These are phyloP conservation scores for Leccinum barrowsii DNA, from an alignment of 768 basidiomycete species.

Conservation along the genomic window DNA sequence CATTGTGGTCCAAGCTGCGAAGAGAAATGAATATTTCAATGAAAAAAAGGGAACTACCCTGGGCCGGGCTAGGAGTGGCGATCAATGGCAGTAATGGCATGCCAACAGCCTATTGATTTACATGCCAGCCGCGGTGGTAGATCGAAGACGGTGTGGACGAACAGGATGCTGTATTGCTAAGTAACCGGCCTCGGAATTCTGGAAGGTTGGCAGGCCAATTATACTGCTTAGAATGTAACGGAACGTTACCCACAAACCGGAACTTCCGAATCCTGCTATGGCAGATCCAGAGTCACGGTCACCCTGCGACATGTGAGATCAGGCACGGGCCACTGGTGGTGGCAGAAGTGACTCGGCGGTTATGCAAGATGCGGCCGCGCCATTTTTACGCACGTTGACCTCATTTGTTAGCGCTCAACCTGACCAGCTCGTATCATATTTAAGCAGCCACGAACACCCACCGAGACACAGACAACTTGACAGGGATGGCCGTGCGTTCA, in stretches of 20 bases:
- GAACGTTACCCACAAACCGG: background rate
- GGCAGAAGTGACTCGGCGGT: background rate
- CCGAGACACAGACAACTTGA: background rate
- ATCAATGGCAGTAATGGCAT: background rate
- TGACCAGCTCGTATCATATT: constrained; percentile 3
- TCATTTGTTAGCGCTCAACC: constrained; percentile 3
- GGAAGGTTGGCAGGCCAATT: background rate
- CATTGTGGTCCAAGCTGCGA: background rate
- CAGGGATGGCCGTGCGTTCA: constrained; percentile 5
- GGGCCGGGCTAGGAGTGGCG: background rate
- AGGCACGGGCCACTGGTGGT: constrained; percentile 2
- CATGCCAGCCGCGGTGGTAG: background rate
- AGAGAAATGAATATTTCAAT: background rate
- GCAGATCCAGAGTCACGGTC: background rate
- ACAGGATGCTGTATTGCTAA: background rate
- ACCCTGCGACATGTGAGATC: background rate
- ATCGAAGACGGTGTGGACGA: background rate
- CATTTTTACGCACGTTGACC: constrained; percentile 12
- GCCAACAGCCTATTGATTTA: background rate
- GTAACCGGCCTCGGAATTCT: background rate
- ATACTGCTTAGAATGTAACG: background rate
- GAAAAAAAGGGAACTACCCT: background rate
- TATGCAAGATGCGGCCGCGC: constrained; percentile 6
- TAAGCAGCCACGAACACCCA: constrained; percentile 5
- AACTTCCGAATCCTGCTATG: background rate